A percentile compares a stretch with the other conserved stretches of the same genome.
Evolutionary conservation across 225 moss, liverwort and hornwort species (phyloP).

Genomic region (Thuidium tamariscinum): DNA sequence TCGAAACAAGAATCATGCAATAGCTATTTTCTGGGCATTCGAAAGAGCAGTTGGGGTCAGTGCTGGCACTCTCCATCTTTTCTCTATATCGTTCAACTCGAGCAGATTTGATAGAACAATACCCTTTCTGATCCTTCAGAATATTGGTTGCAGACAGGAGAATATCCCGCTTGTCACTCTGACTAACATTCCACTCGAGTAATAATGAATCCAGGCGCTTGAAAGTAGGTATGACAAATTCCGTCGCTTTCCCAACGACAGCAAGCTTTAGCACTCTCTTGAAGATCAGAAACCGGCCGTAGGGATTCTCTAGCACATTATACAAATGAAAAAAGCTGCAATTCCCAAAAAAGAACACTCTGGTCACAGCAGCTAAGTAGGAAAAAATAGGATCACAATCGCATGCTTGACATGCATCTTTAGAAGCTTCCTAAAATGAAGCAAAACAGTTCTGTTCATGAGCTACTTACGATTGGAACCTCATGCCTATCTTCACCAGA

Average conservation of each 20-base stretch:
- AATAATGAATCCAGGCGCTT: slow-evolving; percentile 74
- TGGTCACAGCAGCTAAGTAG: too few relatives aligned
- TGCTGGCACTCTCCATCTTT: neutral
- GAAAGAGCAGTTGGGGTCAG: neutral
- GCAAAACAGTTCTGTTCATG: neutral
- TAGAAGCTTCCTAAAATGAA: neutral
- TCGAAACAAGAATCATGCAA: neutral
- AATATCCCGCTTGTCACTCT: slow-evolving; percentile 70
- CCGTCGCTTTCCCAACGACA: slow-evolving; percentile 59
- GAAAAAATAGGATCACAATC: too few relatives aligned
- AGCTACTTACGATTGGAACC: neutral
- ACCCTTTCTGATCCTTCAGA: slow-evolving; percentile 89
- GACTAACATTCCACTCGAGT: slow-evolving; percentile 72
- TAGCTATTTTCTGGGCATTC: neutral
- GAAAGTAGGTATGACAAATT: slow-evolving; percentile 67
- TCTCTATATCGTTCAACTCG: neutral
- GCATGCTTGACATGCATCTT: neutral
- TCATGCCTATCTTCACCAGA: neutral
- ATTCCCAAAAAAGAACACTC: neutral
- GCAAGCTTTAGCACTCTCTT: slow-evolving; percentile 77
- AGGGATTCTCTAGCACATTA: slow-evolving; percentile 76
- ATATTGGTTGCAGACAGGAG: slow-evolving; percentile 69
- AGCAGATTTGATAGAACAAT: neutral
- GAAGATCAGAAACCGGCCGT: slow-evolving; percentile 76
- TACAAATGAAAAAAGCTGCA: slow-evolving; percentile 80